These are phyloP conservation scores for Glycine tomentella DNA, from an alignment of 306 rosid genomes.

Conservation along the genomic window DNA sequence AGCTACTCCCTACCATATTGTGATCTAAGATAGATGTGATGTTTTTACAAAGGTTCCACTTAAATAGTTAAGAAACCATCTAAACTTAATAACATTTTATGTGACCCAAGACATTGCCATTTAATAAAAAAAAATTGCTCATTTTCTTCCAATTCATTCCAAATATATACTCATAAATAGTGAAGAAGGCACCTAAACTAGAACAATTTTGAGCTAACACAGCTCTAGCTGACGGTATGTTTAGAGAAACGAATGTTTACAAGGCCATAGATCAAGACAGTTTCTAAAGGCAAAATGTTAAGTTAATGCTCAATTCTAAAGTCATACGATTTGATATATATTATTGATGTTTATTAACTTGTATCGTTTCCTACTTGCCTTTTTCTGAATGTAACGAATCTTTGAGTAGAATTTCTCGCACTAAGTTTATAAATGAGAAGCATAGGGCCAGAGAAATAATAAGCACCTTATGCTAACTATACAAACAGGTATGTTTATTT, in stretches of 20 bases:
- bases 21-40: slow-evolving; percentile 21
- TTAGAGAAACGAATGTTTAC: slow-evolving; percentile 1
- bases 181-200: neutral
- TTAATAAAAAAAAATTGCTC: neutral
- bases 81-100: neutral
- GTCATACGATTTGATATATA: neutral
- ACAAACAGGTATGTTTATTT: neutral
- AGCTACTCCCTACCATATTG: slow-evolving; percentile 43
- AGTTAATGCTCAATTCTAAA: neutral
- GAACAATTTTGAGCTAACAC: slow-evolving; percentile 10
- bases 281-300: slow-evolving; percentile 17
- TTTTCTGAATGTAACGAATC: slow-evolving; percentile 42
- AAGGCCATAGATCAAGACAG: neutral
- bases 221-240: neutral
- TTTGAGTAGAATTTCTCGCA: slow-evolving; percentile 19
- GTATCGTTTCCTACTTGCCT: slow-evolving; percentile 11
- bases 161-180: neutral
- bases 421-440: neutral
- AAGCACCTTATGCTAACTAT: slow-evolving; percentile 17
- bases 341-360: slow-evolving; percentile 8
- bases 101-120: slow-evolving; percentile 2
- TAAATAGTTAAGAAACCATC: slow-evolving; percentile 20
- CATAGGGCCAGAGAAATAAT: neutral
- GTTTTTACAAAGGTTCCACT: slow-evolving; percentile 35
- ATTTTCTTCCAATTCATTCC: slow-evolving; percentile 11